Evolutionary conservation across 2,329 filamentous ascomycete species (phyloP).

Genomic region (Monosporascus sp.): DNA sequence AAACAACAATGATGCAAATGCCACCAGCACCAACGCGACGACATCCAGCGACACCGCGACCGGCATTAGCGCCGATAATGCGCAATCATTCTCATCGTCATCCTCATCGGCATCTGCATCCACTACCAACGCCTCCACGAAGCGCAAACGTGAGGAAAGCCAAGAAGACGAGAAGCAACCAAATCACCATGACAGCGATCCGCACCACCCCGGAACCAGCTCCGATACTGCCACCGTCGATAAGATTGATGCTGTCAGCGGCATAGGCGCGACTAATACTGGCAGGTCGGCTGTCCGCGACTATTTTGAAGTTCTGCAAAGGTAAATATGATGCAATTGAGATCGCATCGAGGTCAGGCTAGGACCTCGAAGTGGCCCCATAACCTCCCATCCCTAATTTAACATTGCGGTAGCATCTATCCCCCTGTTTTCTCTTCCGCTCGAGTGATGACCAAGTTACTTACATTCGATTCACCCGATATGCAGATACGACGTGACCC

Average conservation of each 20-base stretch:
- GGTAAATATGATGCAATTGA: conserved; percentile 13
- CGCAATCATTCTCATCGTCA: conserved; percentile 11
- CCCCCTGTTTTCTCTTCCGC: conserved; percentile 3
- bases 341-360: background rate
- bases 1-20: conserved; percentile 1
- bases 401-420: background rate
- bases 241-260: background rate
- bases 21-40: background rate
- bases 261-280: background rate
- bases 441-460: conserved; percentile 6
- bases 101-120: background rate
- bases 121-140: conserved; percentile 16
- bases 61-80: conserved; percentile 10
- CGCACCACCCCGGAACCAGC: conserved; percentile 1
- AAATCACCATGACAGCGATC: conserved; percentile 10
- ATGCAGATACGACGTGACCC: conserved; percentile 47
- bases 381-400: background rate
- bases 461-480: conserved; percentile 19
- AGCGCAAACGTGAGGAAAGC: conserved; percentile 28
- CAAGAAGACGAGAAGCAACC: conserved; percentile 15
- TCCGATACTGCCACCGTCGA: background rate
- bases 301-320: conserved; percentile 24
- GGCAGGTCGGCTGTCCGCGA: conserved; percentile 14
- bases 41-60: background rate
- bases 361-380: no score